Evolutionary conservation across 495 filamentous ascomycete species (phyloP), one percentile per base, ranked within the genome.

Genomic region (Trypethelium eluteriae): DNA sequence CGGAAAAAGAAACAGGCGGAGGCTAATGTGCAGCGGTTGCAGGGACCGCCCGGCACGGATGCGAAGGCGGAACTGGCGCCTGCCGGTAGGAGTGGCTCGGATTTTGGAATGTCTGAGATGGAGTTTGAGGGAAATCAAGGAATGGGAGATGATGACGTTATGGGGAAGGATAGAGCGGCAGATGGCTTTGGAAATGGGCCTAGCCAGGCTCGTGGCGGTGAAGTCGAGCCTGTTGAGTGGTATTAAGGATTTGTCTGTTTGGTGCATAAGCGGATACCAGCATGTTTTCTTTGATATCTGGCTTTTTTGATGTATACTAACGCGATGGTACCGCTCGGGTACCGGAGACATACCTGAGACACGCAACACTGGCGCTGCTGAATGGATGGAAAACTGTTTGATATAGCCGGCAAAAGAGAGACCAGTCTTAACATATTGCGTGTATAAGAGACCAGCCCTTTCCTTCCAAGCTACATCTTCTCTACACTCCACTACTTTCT

Each of bases 1-100:
- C 71, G 74, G 12, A 76, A 76, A 66, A 69, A 68, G 46, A 64
- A 64, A 34, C 47, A 50, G 35, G 64, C 64, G 47, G 64, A 66
- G 64, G 41, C 41, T 7, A 44, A 44, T 14, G 41, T 44, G 41
- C 41, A 44, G 41, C 41, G 41, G 6, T 44, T 44, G 41, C 41
- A 44, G 41, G 41, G 25, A 25, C 25, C 41, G 41, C 41, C 41
- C 7, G 41, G 7, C 14, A 7, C 41, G 7, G 41, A 44, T 7
- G 14, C 41, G 14, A 44, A 44, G 41, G 7, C 41, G 41, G 41
- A 44, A 44, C 41, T 44, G 6, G 41, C 41, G 41, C 41, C 41
- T 7, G 41, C 41, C 0, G 41, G 41, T 7, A 44, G 41, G 41
- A 44, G 41, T 44, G 41, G 41, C 14, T 7, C 7, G 6, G 41